Base-by-base conservation (phyloP, 352 stramenopile species). In the Phytopythium chamaehyphon region DNA sequence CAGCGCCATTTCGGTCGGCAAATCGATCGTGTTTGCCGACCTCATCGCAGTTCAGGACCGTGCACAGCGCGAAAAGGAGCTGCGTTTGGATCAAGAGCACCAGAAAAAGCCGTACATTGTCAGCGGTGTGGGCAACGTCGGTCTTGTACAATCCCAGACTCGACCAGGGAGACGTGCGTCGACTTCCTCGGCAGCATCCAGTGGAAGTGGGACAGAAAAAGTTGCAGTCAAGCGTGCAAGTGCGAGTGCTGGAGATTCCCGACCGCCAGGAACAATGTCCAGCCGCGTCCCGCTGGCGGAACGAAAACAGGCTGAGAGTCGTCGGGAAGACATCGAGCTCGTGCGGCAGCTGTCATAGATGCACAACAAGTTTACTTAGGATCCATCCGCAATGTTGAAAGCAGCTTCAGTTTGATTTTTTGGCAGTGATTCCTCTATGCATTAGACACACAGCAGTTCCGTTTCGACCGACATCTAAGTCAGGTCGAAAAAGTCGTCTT, bases 401-500 rank as follows among this genome's bases (percentile, higher is more conserved):
- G 1, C 2, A 16, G 22, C n/a, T 6, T 9, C 22, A 21, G n/a
- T 14, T 48, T 33, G 18, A 31, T 28, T 33, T 42, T 21, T 42
- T 21, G 15, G 6, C n/a, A 6, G 18, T 42, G 15, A 42, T 42
- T 42, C 37, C 18, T 53, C 22, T 43, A 22, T 55, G 28, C n/a
- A 36, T 56, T 38, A 38, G 54, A 23, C 35, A 44, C 23, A n/a
- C 19, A 50, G 31, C 23, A 40, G 16, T 24, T 56, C 18, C 1
- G 8, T 11, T 33, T 16, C 28, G n/a, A 37, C 21, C 16, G n/a
- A n/a, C n/a, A 22, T 21, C 56, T 80, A 91, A 33, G 81, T 92
- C 26, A 92, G 69, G 51, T 92, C 81, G 38, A 90, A 82, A 52
- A 74, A 66, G 38, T 88, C 81, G 35, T 89, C 81, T 23, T 88